phyloP scores from a whole-genome alignment of 108 stramenopile genomes.

The Fragilariopsis cylindrus region DNA sequence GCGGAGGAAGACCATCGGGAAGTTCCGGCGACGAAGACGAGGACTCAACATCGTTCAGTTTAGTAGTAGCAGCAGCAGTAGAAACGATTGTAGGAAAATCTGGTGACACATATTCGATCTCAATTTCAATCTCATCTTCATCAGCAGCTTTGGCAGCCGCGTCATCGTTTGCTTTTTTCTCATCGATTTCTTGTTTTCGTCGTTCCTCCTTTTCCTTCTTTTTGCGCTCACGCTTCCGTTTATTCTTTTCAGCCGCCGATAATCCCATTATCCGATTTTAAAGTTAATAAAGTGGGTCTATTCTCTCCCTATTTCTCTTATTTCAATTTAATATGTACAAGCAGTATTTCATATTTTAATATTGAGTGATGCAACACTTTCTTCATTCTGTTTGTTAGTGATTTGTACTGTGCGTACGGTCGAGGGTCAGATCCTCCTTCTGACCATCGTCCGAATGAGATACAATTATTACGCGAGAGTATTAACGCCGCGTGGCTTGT shows the following conservation, averaged over 20 bases:
- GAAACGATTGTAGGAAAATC: slow-evolving; percentile 19
- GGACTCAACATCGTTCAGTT: neutral
- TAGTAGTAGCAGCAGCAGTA: neutral
- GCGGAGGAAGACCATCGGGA: slow-evolving; percentile 33
- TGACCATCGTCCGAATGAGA: no score
- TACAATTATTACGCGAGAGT: no score
- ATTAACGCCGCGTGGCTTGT: no score
- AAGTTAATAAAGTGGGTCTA: no score
- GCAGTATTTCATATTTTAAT: no score
- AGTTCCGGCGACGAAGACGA: neutral
- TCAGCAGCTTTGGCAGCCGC: slow-evolving; percentile 8
- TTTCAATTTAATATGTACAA: no score
- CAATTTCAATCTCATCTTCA: slow-evolving; percentile 45
- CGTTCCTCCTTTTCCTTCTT: slow-evolving; percentile 55
- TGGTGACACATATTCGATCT: slow-evolving; percentile 85
- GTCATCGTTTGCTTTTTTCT: slow-evolving; percentile 10
- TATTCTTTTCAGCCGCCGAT: slow-evolving; percentile 77
- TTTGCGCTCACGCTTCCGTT: slow-evolving; percentile 85
- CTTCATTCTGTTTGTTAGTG: no score
- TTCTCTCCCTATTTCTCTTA: no score
- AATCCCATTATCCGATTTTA: slow-evolving; percentile 43
- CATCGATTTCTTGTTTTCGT: slow-evolving; percentile 32
- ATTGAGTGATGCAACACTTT: no score
- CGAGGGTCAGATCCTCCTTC: no score
- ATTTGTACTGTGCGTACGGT: no score